Evolutionary conservation across 2,329 filamentous ascomycete species (phyloP).

Genomic region (Paraphoma sp.): DNA sequence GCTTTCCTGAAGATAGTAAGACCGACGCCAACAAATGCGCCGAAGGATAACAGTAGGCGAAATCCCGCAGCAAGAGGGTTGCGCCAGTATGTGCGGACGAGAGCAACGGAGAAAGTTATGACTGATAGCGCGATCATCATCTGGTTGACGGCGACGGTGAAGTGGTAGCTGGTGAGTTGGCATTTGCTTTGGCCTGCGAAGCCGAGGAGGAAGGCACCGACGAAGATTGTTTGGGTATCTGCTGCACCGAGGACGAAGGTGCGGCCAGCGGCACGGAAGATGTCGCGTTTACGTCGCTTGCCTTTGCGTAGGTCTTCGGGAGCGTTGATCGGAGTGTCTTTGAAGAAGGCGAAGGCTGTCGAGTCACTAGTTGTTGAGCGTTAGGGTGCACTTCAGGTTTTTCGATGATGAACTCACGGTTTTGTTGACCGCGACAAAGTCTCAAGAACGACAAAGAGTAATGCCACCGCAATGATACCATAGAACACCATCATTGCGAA

Average conservation of each 20-base stretch:
- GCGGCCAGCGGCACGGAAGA: slow-evolving; percentile 1
- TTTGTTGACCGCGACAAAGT: neutral
- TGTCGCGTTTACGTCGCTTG: neutral
- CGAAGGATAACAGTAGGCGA: neutral
- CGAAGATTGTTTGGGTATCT: slow-evolving; percentile 6
- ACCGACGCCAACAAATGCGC: slow-evolving; percentile 2
- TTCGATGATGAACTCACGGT: neutral
- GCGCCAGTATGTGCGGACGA: slow-evolving; percentile 6
- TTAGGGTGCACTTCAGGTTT: neutral
- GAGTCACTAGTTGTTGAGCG: neutral
- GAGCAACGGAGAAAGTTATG: slow-evolving; percentile 5
- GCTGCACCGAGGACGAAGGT: slow-evolving; percentile 5
- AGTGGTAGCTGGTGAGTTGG: slow-evolving; percentile 4
- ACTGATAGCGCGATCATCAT: slow-evolving; percentile 6
- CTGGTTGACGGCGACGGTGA: slow-evolving; percentile 4
- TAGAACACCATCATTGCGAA: slow-evolving; percentile 7
- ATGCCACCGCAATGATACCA: neutral
- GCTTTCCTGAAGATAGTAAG: slow-evolving; percentile 6
- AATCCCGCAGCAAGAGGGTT: slow-evolving; percentile 2
- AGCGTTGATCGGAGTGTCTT: neutral
- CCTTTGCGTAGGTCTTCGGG: neutral
- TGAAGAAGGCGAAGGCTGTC: slow-evolving; percentile 1
- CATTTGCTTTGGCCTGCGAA: slow-evolving; percentile 7
- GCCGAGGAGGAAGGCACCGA: slow-evolving; percentile 2
- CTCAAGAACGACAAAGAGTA: slow-evolving; percentile 2